phyloP scores from a whole-genome alignment of 306 rosid genomes.

The Geum urbanum region DNA sequence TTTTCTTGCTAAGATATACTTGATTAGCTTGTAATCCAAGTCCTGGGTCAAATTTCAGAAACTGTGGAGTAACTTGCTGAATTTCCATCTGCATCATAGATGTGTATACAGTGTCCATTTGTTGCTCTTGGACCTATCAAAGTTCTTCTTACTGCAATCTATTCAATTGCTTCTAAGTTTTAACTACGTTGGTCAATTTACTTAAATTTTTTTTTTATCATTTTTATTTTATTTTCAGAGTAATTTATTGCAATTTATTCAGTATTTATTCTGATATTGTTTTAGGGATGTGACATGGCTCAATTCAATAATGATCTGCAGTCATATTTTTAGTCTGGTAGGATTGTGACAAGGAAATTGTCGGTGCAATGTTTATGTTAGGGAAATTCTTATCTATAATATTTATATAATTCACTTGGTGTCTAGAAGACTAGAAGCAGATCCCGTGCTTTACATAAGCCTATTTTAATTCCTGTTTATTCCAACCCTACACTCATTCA shows the following conservation, averaged over 20 bases:
- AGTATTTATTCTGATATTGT: background rate
- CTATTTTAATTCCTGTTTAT: too few relatives aligned
- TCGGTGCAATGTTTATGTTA: background rate
- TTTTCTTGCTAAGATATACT: background rate
- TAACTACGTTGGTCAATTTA: too few relatives aligned
- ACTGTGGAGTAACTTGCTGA: conserved; percentile 2
- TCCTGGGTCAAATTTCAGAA: background rate
- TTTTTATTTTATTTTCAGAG: too few relatives aligned
- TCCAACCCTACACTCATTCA: too few relatives aligned
- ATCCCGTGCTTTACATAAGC: too few relatives aligned
- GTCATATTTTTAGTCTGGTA: background rate
- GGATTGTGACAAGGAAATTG: background rate
- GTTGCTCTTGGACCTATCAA: background rate
- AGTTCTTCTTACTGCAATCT: background rate
- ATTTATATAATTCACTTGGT: too few relatives aligned
- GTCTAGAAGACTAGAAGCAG: too few relatives aligned
- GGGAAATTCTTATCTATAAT: background rate
- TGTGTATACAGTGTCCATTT: background rate
- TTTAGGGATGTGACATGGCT: background rate
- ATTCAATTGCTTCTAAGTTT: background rate
- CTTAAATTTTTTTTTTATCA: too few relatives aligned
- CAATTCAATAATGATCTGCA: background rate
- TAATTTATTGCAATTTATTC: too few relatives aligned
- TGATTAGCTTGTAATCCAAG: conserved; percentile 39
- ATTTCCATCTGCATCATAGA: background rate